Conservation (phyloP, 2,329 filamentous ascomycete species). For the Byssochlamys sp. region DNA sequence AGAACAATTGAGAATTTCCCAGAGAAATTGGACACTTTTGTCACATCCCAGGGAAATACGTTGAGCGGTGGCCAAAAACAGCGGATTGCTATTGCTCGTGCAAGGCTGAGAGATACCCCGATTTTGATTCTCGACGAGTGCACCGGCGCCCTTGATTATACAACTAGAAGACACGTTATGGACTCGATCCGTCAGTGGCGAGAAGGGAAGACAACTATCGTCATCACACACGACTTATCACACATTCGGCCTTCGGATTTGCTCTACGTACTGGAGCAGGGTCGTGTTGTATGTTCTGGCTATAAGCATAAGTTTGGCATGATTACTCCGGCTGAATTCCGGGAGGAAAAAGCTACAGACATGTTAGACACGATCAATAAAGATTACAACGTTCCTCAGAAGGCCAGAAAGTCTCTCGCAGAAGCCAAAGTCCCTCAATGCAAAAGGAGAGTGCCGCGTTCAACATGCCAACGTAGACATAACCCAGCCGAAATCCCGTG, state of each 20-base stretch:
- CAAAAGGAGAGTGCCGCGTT: not conserved
- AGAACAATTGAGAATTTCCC: constrained; percentile 59
- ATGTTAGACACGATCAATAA: not conserved
- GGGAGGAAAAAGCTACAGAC: not conserved
- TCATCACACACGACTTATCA: constrained; percentile 82
- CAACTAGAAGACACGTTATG: constrained; percentile 59
- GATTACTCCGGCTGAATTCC: not conserved
- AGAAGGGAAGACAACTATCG: constrained; percentile 70
- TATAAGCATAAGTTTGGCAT: constrained; percentile 34
- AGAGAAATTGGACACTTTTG: constrained; percentile 58
- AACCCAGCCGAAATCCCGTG: constrained; percentile 2
- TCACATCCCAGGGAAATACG: constrained; percentile 59
- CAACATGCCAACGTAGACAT: not conserved
- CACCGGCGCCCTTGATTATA: constrained; percentile 74
- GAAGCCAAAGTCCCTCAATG: constrained; percentile 6
- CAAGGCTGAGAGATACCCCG: constrained; percentile 64
- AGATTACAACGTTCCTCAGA: not conserved
- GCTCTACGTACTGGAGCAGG: constrained; percentile 67
- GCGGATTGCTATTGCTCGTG: constrained; percentile 68
- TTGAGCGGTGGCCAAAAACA: constrained; percentile 82
- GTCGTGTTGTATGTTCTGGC: constrained; percentile 60
- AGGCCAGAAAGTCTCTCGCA: not conserved
- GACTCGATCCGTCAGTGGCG: constrained; percentile 69
- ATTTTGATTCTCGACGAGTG: constrained; percentile 81
- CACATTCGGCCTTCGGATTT: constrained; percentile 66